phyloP scores from a whole-genome alignment of 108 stramenopile genomes.

The Skeletonema tropicum region DNA sequence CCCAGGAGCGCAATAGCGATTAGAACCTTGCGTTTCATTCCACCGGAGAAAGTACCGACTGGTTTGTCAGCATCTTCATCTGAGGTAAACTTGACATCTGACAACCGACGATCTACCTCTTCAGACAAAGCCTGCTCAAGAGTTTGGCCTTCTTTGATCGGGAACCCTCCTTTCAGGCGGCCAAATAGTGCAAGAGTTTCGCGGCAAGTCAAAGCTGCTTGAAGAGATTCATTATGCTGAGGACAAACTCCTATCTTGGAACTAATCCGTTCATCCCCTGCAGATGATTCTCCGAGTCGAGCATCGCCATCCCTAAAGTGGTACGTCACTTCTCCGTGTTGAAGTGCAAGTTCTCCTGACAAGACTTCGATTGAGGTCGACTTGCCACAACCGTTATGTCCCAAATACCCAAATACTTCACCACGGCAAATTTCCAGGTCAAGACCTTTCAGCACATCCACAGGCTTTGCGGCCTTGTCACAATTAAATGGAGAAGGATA shows the following conservation, averaged over 20 bases:
- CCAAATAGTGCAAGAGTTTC: slow-evolving; percentile 80
- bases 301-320: slow-evolving; percentile 23
- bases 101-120: slow-evolving; percentile 38
- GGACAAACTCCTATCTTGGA: slow-evolving; percentile 51
- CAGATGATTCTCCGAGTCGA: background rate
- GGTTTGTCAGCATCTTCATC: slow-evolving; percentile 37
- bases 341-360: slow-evolving; percentile 21
- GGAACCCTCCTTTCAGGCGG: slow-evolving; percentile 50
- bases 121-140: slow-evolving; percentile 17
- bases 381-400: slow-evolving; percentile 67
- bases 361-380: slow-evolving; percentile 39
- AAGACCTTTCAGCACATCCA: slow-evolving; percentile 52
- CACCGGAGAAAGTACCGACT: slow-evolving; percentile 57
- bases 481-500: background rate
- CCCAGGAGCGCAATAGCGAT: slow-evolving; percentile 80
- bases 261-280: slow-evolving; percentile 48
- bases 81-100: slow-evolving; percentile 37
- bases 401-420: slow-evolving; percentile 61
- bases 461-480: slow-evolving; percentile 11
- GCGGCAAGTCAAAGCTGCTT: slow-evolving; percentile 70
- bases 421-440: slow-evolving; percentile 58
- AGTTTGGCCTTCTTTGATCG: slow-evolving; percentile 27
- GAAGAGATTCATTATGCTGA: slow-evolving; percentile 70
- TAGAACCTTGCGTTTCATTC: slow-evolving; percentile 86
- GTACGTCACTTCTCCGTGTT: slow-evolving; percentile 20